Conservation (phyloP, 495 filamentous ascomycete species). For the Aspergillus conjunctus region DNA sequence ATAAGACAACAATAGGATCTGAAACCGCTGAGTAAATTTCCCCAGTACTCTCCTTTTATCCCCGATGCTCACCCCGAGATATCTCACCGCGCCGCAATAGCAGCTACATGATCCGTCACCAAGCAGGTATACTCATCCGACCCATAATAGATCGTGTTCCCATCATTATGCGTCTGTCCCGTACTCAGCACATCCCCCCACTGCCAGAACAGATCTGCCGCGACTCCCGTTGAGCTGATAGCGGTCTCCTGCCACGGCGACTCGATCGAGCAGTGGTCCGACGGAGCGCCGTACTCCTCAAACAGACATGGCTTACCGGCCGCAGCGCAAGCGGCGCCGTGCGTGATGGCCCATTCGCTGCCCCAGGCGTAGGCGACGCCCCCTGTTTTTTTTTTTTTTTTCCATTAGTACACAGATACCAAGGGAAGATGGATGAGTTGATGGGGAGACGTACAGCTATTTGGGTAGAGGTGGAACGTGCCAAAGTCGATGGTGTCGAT, state of each 20-base stretch:
- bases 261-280: constrained; percentile 46
- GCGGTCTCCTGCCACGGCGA: constrained; percentile 61
- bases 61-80: no score
- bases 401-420: constrained; percentile 23
- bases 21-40: no score
- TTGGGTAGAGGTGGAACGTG: constrained; percentile 68
- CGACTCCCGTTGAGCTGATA: constrained; percentile 52
- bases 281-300: constrained; percentile 66
- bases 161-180: constrained; percentile 63
- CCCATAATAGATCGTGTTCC: constrained; percentile 63
- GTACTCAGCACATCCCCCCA: constrained; percentile 58
- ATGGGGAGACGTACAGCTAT: constrained; percentile 48
- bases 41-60: no score
- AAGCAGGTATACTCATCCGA: constrained; percentile 55
- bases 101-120: constrained; percentile 59
- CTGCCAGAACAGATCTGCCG: constrained; percentile 68
- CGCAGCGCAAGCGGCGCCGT: constrained; percentile 56
- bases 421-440: constrained; percentile 26
- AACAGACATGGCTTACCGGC: constrained; percentile 67
- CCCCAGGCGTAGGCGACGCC: constrained; percentile 48
- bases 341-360: constrained; percentile 62
- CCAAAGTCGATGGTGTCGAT: constrained; percentile 66
- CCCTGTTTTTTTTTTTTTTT: constrained; percentile 32
- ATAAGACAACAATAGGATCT: no score
- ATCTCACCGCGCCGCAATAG: not conserved